Conservation (phyloP, 495 filamentous ascomycete genomes). For the Lepidopterella palustris region DNA sequence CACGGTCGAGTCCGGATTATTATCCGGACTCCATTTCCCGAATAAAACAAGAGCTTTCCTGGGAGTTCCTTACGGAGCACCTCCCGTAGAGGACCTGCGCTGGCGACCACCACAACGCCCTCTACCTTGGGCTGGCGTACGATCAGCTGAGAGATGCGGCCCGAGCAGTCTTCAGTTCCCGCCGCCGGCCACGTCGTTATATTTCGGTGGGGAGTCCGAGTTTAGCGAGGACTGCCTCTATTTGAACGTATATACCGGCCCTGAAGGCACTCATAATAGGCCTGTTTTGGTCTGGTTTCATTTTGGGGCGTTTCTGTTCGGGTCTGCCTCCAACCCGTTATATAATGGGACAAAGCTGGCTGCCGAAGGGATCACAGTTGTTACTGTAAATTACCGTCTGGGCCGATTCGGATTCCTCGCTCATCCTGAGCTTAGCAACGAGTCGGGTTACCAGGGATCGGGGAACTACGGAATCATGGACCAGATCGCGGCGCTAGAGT, state of each 20-base stretch:
- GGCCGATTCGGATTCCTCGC: conserved; percentile 40
- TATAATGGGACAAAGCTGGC: not conserved
- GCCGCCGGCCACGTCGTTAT: not conserved
- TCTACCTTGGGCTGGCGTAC: not conserved
- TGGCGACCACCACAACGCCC: not conserved
- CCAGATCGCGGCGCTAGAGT: conserved; percentile 8
- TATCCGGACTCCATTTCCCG: no score
- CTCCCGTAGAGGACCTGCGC: not conserved
- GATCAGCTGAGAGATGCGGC: not conserved
- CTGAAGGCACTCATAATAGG: not conserved
- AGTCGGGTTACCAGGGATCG: conserved; percentile 12
- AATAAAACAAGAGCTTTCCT: no score
- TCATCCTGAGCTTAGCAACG: conserved; percentile 10
- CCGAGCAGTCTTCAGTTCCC: not conserved
- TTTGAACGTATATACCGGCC: not conserved
- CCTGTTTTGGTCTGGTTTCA: not conserved
- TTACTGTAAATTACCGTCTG: conserved; percentile 43
- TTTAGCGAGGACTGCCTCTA: not conserved
- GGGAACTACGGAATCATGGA: conserved; percentile 14
- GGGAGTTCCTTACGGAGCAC: not conserved
- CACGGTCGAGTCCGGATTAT: no score
- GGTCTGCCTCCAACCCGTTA: not conserved
- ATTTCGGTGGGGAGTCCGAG: not conserved
- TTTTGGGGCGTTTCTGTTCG: not conserved
- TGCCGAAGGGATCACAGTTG: conserved; percentile 27